phyloP scores from a whole-genome alignment of 106 monocot genomes.

The Gastrodia elata region DNA sequence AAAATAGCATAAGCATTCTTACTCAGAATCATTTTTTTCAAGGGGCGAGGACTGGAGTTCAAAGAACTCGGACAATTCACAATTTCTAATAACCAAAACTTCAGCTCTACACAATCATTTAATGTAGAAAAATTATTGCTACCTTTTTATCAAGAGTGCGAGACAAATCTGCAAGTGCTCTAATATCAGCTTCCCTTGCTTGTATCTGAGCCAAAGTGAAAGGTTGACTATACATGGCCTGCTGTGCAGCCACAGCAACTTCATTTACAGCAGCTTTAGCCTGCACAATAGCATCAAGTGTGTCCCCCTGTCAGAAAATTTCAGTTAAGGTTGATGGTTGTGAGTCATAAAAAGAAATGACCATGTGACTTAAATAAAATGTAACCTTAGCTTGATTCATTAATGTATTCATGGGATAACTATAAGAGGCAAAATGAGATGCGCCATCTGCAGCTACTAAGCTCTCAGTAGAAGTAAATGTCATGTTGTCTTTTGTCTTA shows the following conservation, averaged over 20 bases:
- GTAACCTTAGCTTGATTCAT: slow-evolving; percentile 86
- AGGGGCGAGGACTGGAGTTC: background rate
- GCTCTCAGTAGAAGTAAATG: slow-evolving; percentile 30
- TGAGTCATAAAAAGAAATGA: background rate
- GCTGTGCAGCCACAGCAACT: slow-evolving; percentile 70
- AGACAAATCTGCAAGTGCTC: slow-evolving; percentile 78
- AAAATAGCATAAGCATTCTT: background rate
- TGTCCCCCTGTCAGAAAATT: slow-evolving; percentile 59
- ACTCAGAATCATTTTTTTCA: background rate
- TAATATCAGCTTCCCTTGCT: slow-evolving; percentile 94
- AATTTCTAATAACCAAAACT: background rate
- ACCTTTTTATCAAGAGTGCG: slow-evolving; percentile 98
- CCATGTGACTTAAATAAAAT: background rate
- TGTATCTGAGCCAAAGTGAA: slow-evolving; percentile 85
- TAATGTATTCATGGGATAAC: slow-evolving; percentile 70
- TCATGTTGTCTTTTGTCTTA: slow-evolving; percentile 27
- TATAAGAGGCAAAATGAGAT: slow-evolving; percentile 24
- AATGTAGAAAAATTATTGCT: background rate
- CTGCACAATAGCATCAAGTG: slow-evolving; percentile 72
- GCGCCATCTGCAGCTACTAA: slow-evolving; percentile 29
- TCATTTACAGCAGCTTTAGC: slow-evolving; percentile 89
- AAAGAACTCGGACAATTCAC: background rate
- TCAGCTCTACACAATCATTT: background rate
- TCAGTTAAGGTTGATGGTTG: background rate
- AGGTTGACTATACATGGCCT: slow-evolving; percentile 88